Evolutionary conservation across 768 basidiomycete species (phyloP).

Genomic region (Wakefieldia striispora): DNA sequence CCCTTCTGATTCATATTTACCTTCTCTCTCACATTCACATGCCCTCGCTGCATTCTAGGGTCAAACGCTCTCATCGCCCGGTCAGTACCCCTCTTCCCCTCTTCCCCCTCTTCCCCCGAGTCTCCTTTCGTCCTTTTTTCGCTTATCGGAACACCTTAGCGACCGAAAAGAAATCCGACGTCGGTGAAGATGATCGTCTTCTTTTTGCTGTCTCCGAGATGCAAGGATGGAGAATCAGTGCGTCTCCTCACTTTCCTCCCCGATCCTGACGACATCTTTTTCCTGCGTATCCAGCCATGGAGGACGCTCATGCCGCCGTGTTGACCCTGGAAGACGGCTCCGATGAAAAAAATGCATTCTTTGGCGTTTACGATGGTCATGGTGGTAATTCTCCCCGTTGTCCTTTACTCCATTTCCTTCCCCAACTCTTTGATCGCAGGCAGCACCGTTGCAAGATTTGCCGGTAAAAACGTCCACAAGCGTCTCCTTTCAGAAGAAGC

Average conservation of each 20-base stretch:
- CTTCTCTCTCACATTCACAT: conserved; percentile 6
- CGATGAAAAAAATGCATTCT: conserved; percentile 68
- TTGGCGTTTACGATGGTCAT: conserved; percentile 98
- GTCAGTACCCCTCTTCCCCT: conserved; percentile 39
- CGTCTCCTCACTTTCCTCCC: conserved; percentile 36
- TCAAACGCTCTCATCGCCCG: conserved; percentile 82
- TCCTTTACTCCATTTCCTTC: not conserved
- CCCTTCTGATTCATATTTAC: not conserved
- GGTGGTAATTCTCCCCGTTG: conserved; percentile 59
- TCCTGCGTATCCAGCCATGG: conserved; percentile 70
- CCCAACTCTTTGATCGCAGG: conserved; percentile 43
- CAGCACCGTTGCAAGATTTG: conserved; percentile 79
- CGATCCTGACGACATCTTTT: not conserved
- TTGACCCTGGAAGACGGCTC: conserved; percentile 60
- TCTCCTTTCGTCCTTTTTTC: not conserved
- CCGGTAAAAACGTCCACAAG: conserved; percentile 80
- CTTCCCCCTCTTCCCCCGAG: no score
- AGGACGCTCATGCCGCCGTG: conserved; percentile 85
- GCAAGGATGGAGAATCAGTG: conserved; percentile 99
- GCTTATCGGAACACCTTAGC: conserved; percentile 42
- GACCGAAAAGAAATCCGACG: conserved; percentile 76
- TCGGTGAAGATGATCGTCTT: conserved; percentile 68
- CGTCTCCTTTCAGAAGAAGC: conserved; percentile 70
- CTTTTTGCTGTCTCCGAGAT: conserved; percentile 87
- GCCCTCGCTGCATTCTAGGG: conserved; percentile 46